These are phyloP conservation scores for Phytophthora meadii DNA, from an alignment of 352 stramenopile genomes.

Conservation along the genomic window DNA sequence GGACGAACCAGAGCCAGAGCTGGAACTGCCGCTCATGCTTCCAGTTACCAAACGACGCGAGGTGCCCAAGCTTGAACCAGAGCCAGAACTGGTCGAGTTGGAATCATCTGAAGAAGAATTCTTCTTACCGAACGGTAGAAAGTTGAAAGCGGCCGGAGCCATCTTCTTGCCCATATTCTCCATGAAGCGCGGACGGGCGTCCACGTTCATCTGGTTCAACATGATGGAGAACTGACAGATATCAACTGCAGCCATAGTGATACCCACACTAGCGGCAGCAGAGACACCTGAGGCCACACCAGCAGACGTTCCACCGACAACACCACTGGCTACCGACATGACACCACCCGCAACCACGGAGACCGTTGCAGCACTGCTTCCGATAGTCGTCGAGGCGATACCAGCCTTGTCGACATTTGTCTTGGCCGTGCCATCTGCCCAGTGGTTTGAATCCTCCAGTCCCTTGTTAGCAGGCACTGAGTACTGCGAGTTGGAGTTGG, in stretches of 20 bases:
- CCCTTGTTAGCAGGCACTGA: slow-evolving; percentile 64
- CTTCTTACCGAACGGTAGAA: slow-evolving; percentile 71
- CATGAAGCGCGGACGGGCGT: slow-evolving; percentile 72
- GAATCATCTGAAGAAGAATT: slow-evolving; percentile 26
- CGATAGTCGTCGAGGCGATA: slow-evolving; percentile 61
- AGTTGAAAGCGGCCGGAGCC: slow-evolving; percentile 64
- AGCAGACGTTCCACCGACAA: slow-evolving; percentile 63
- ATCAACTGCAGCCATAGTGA: slow-evolving; percentile 75
- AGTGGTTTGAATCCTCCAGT: slow-evolving; percentile 69
- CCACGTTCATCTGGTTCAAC: slow-evolving; percentile 87
- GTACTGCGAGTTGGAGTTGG: slow-evolving; percentile 29
- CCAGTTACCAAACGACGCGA: slow-evolving; percentile 42
- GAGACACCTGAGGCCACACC: slow-evolving; percentile 66
- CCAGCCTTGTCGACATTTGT: slow-evolving; percentile 72
- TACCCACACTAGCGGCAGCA: slow-evolving; percentile 65
- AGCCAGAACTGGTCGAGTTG: slow-evolving; percentile 22
- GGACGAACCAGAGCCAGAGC: slow-evolving; percentile 35
- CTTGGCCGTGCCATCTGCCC: slow-evolving; percentile 64
- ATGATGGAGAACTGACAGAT: slow-evolving; percentile 87
- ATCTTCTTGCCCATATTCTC: slow-evolving; percentile 83
- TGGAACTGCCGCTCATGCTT: slow-evolving; percentile 31
- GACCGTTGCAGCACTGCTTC: slow-evolving; percentile 62
- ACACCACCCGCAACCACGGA: slow-evolving; percentile 65
- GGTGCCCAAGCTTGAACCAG: neutral
- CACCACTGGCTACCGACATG: slow-evolving; percentile 67